phyloP scores from a whole-genome alignment of 345 rosid genomes.

The Iberis pinnata region DNA sequence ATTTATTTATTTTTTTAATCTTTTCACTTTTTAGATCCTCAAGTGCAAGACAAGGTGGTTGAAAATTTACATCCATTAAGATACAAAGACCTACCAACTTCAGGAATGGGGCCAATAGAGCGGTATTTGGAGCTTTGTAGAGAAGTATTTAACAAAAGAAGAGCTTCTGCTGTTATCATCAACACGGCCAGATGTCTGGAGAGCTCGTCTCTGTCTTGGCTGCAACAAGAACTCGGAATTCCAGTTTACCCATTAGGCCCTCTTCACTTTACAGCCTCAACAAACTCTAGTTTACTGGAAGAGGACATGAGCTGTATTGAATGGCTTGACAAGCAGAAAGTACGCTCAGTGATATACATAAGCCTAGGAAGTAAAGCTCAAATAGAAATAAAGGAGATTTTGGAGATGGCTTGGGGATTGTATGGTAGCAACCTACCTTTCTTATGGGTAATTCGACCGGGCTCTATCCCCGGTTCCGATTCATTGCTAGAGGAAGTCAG shows the following conservation, averaged over 20 bases:
- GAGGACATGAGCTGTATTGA: constrained; percentile 36
- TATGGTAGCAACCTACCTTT: constrained; percentile 34
- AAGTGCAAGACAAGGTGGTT: constrained; percentile 9
- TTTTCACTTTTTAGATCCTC: constrained; percentile 2
- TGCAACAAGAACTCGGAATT: constrained; percentile 6
- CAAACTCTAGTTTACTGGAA: constrained; percentile 6
- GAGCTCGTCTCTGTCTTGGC: constrained; percentile 1
- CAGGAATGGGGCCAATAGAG: not conserved
- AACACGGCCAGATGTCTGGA: constrained; percentile 16
- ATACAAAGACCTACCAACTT: constrained; percentile 22
- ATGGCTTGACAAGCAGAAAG: constrained; percentile 39
- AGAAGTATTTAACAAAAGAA: constrained; percentile 8
- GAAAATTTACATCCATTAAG: constrained; percentile 18
- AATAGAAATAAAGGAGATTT: constrained; percentile 42
- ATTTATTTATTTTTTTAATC: not conserved
- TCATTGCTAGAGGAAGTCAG: constrained; percentile 27
- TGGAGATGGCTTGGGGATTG: constrained; percentile 45
- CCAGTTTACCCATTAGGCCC: constrained; percentile 18
- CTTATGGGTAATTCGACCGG: constrained; percentile 57
- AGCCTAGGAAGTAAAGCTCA: constrained; percentile 44
- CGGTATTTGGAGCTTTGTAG: not conserved
- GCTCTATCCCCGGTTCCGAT: constrained; percentile 28
- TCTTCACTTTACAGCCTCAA: constrained; percentile 13
- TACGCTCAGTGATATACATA: constrained; percentile 43
- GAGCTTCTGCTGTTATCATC: constrained; percentile 11